Conservation (phyloP, 2,329 filamentous ascomycete species). For the Hymenotorrendiella dingleyae region DNA sequence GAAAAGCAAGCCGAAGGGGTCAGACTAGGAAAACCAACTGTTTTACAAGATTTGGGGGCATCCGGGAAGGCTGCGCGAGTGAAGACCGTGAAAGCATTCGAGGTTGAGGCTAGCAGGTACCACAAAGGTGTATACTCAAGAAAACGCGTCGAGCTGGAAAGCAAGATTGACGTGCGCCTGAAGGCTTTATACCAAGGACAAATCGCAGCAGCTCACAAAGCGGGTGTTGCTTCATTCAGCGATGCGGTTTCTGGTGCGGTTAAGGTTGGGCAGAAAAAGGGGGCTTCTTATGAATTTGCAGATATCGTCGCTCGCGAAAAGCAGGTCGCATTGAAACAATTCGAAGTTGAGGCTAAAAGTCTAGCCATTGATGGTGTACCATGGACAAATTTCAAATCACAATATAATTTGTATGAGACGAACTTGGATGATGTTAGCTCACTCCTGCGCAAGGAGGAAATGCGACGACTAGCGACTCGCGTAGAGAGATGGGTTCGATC, state of each 20-base stretch:
- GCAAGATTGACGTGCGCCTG: slow-evolving; percentile 80
- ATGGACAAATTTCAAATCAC: slow-evolving; percentile 84
- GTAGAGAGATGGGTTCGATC: slow-evolving; percentile 93
- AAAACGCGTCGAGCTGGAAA: slow-evolving; percentile 78
- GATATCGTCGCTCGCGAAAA: slow-evolving; percentile 86
- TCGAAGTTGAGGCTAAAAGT: slow-evolving; percentile 68
- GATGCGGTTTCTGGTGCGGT: slow-evolving; percentile 83
- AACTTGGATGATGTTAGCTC: slow-evolving; percentile 86
- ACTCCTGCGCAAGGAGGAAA: slow-evolving; percentile 86
- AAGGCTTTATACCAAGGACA: slow-evolving; percentile 88
- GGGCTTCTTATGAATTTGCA: slow-evolving; percentile 86
- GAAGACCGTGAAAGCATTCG: slow-evolving; percentile 76
- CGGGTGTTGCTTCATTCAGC: slow-evolving; percentile 75
- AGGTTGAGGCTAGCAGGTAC: slow-evolving; percentile 85
- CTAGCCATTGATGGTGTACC: slow-evolving; percentile 71
- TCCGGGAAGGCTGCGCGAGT: slow-evolving; percentile 67
- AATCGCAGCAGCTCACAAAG: slow-evolving; percentile 81
- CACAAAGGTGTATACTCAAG: slow-evolving; percentile 91
- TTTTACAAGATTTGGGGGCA: slow-evolving; percentile 69
- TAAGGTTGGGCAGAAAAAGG: slow-evolving; percentile 88
- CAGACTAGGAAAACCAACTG: slow-evolving; percentile 63
- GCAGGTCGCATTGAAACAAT: slow-evolving; percentile 65
- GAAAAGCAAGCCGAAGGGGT: slow-evolving; percentile 73
- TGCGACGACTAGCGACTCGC: slow-evolving; percentile 83
- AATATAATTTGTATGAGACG: slow-evolving; percentile 75